Percentiles rank a stretch among this genome's conserved stretches.
phyloP scores from a whole-genome alignment of 106 monocot genomes.

The Chionographis japonica region DNA sequence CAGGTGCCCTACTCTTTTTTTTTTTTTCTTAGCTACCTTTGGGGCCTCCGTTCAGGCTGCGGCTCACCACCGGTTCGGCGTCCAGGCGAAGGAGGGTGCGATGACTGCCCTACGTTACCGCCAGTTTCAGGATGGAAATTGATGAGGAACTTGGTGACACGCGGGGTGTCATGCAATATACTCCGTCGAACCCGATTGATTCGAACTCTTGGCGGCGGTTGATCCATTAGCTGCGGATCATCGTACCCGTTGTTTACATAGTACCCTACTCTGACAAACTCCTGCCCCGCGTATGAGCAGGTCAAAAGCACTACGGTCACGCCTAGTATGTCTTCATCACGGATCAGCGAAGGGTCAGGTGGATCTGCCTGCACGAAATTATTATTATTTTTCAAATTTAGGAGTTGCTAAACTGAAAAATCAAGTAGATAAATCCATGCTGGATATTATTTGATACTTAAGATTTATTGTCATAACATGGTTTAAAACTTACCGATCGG shows the following conservation, averaged over 20 bases:
- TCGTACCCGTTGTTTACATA: conserved; percentile 98
- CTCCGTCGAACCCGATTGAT: conserved; percentile 88
- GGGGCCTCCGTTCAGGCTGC: background rate
- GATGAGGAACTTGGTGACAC: conserved; percentile 96
- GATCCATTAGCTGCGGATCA: conserved; percentile 89
- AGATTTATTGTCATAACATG: too few relatives aligned
- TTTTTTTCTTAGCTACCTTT: too few relatives aligned
- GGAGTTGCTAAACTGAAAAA: background rate
- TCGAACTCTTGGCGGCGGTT: conserved; percentile 64
- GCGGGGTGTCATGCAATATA: conserved; percentile 90
- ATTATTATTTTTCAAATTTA: background rate
- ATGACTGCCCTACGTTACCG: conserved; percentile 41
- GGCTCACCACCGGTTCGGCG: conserved; percentile 20
- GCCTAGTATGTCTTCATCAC: conserved; percentile 94
- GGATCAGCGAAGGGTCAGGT: conserved; percentile 86
- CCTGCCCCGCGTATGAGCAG: conserved; percentile 74
- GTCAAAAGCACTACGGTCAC: conserved; percentile 73
- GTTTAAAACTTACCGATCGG: too few relatives aligned
- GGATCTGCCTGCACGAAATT: conserved; percentile 72
- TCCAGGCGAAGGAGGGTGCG: conserved; percentile 21
- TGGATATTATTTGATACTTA: background rate
- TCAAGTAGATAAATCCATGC: background rate
- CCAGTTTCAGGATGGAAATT: conserved; percentile 86
- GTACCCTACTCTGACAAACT: conserved; percentile 94
- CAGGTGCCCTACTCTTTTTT: too few relatives aligned